A percentile compares a stretch with the other conserved stretches of the same genome.
Evolutionary conservation across 345 rosid genomes (phyloP).

Genomic region (Gynandropsis gynandra): DNA sequence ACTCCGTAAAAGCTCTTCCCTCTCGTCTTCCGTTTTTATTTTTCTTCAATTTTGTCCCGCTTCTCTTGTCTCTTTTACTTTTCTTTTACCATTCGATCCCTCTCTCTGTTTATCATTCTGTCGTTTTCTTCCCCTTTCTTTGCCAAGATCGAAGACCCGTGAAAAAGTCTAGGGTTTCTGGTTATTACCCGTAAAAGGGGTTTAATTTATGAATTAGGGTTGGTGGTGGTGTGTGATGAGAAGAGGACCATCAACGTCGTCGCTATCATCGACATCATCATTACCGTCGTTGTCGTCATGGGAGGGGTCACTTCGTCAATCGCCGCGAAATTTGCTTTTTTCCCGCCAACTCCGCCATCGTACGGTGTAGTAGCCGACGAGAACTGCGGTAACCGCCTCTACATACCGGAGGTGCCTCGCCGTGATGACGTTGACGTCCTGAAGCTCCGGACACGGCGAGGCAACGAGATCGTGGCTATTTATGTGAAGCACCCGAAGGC

Average conservation of each 20-base stretch:
- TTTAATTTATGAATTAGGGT: conserved; percentile 15
- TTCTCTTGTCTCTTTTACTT: conserved; percentile 3
- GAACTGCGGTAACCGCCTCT: conserved; percentile 32
- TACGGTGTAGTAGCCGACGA: conserved; percentile 47
- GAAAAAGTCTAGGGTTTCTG: conserved; percentile 18
- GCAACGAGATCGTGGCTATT: conserved; percentile 82
- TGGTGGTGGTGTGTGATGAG: conserved; percentile 18
- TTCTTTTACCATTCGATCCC: conserved; percentile 6
- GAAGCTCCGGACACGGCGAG: conserved; percentile 75
- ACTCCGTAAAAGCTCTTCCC: conserved; percentile 2
- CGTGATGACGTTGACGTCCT: conserved; percentile 64
- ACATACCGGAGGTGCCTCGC: conserved; percentile 54
- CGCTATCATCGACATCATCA: not conserved
- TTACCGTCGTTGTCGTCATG: conserved; percentile 27
- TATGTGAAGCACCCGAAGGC: conserved; percentile 76
- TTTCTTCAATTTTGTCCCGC: conserved; percentile 14
- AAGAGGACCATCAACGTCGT: conserved; percentile 13
- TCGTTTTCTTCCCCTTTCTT: conserved; percentile 13
- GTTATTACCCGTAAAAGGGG: not conserved
- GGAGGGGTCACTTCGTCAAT: conserved; percentile 98
- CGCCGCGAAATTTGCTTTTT: conserved; percentile 97
- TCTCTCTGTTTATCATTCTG: not conserved
- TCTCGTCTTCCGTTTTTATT: conserved; percentile 9
- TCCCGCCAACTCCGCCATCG: conserved; percentile 94
- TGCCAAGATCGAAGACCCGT: conserved; percentile 26